Conservation (phyloP, 169 alveolate genomes). For the Cyclospora cayetanensis region DNA sequence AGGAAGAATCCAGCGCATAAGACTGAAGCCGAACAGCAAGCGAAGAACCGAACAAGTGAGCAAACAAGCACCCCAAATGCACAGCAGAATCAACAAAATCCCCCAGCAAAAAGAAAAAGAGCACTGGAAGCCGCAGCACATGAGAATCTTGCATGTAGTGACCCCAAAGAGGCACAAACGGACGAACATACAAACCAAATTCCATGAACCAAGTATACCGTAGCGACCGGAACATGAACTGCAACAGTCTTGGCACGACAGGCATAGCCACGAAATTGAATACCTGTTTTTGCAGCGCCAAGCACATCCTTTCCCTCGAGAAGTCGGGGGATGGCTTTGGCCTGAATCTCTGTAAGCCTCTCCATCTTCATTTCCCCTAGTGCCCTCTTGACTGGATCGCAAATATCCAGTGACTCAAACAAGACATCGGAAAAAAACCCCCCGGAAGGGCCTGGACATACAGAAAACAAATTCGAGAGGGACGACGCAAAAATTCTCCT, state of each 20-base stretch:
- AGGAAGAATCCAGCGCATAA: not conserved
- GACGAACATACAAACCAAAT: too few species aligned
- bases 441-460: not conserved
- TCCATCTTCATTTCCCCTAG: conserved; percentile 90
- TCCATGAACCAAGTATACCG: too few species aligned
- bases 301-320: conserved; percentile 97
- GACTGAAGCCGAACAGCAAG: not conserved
- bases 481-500: not conserved
- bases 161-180: too few species aligned
- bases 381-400: conserved; percentile 93
- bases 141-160: not conserved
- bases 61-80: not conserved
- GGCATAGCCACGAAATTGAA: not conserved
- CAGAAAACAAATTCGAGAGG: not conserved
- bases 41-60: not conserved
- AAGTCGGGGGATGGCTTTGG: conserved; percentile 96
- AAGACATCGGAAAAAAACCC: conserved; percentile 85
- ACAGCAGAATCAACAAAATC: too few species aligned
- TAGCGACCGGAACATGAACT: too few species aligned
- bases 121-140: not conserved
- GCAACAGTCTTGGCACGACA: not conserved
- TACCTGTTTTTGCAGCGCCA: conserved; percentile 97
- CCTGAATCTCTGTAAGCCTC: conserved; percentile 96
- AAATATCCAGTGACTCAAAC: conserved; percentile 89
- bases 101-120: not conserved